Evolutionary conservation across 2,329 filamentous ascomycete species (phyloP).

Genomic region (Fusarium albidum): DNA sequence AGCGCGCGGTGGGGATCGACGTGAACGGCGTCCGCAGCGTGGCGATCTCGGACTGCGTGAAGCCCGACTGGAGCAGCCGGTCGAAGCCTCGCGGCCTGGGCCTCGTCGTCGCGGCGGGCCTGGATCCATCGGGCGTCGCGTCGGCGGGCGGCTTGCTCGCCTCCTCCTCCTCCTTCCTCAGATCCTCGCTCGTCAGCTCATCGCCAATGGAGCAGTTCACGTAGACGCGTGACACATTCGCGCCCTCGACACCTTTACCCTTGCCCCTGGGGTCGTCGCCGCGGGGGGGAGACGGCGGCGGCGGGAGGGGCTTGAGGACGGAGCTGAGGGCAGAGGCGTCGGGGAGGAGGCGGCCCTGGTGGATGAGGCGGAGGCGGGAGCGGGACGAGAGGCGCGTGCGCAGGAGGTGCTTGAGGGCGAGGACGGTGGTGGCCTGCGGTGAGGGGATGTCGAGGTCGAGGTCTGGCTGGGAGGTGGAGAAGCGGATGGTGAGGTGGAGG

Average conservation of each 20-base stretch:
- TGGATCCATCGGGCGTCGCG: conserved; percentile 57
- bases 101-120: conserved; percentile 39
- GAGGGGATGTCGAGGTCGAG: conserved; percentile 77
- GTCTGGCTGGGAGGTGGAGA: conserved; percentile 86
- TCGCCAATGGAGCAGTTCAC: conserved; percentile 94
- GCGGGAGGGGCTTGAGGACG: conserved; percentile 72
- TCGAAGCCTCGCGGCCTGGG: conserved; percentile 78
- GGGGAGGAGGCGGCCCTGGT: conserved; percentile 85
- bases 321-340: conserved; percentile 74
- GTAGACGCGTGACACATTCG: conserved; percentile 71
- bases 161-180: conserved; percentile 70
- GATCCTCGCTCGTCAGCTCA: conserved; percentile 71
- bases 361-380: conserved; percentile 85
- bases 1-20: conserved; percentile 80
- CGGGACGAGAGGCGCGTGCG: conserved; percentile 74
- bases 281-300: conserved; percentile 60
- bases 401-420: conserved; percentile 83
- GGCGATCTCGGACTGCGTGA: conserved; percentile 83
- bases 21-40: conserved; percentile 88
- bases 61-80: conserved; percentile 80
- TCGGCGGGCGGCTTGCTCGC: conserved; percentile 48
- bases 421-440: conserved; percentile 74
- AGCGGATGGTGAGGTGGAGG: conserved; percentile 86
- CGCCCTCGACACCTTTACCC: conserved; percentile 71
- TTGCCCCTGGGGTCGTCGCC: conserved; percentile 43